These are phyloP conservation scores for Volvariella surrecta DNA, from an alignment of 1,284 basidiomycete species.

Conservation along the genomic window DNA sequence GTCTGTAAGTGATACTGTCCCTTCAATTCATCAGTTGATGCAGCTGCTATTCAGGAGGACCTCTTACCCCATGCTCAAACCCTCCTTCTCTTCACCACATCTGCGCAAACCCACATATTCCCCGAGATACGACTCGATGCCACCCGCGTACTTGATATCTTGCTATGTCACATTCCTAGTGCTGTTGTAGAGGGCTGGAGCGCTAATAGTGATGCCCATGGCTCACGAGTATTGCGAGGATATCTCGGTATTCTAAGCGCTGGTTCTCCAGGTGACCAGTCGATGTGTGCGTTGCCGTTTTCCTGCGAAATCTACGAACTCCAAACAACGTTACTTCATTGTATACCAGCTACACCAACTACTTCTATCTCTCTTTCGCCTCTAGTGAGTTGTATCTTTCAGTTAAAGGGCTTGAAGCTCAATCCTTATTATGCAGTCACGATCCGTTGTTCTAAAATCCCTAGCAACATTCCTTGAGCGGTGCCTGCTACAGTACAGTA, in stretches of 20 bases:
- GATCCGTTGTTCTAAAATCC: constrained; percentile 50
- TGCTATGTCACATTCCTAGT: constrained; percentile 67
- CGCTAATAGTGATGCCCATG: constrained; percentile 37
- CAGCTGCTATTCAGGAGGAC: constrained; percentile 38
- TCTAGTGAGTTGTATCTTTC: constrained; percentile 32
- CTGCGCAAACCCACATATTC: constrained; percentile 92
- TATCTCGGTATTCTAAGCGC: constrained; percentile 68
- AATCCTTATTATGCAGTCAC: constrained; percentile 43
- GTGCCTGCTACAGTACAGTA: background rate
- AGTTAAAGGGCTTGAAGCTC: background rate
- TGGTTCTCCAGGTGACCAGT: constrained; percentile 51
- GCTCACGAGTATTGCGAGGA: constrained; percentile 60
- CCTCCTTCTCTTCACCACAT: constrained; percentile 80
- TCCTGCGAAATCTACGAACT: too few species aligned
- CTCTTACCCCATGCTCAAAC: constrained; percentile 65
- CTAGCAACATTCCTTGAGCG: constrained; percentile 46
- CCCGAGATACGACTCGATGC: constrained; percentile 92
- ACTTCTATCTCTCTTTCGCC: constrained; percentile 57
- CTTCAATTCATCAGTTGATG: background rate
- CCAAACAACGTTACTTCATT: too few species aligned
- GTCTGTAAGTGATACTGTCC: constrained; percentile 29
- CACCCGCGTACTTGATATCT: constrained; percentile 72
- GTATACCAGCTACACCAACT: constrained; percentile 40
- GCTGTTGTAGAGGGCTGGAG: constrained; percentile 67
- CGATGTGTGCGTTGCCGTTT: constrained; percentile 32